Percentiles rank a stretch among this genome's conserved stretches.
These are phyloP conservation scores for Acanthamoeba lenticulata DNA, from an alignment of 208 protist genomes.

Conservation along the genomic window DNA sequence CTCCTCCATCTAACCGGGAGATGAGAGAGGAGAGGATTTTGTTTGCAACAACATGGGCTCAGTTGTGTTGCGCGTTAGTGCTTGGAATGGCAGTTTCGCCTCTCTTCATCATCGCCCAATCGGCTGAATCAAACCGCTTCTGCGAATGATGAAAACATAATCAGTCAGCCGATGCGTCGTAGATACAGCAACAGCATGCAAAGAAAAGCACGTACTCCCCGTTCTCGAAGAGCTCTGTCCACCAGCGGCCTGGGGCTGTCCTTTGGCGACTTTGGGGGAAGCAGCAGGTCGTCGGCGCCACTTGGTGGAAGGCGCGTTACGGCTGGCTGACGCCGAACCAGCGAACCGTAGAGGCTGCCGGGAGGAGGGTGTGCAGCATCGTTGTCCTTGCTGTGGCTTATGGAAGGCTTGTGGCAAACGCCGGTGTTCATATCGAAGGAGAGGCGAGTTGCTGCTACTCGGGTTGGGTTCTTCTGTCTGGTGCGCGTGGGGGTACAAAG, in stretches of 20 bases:
- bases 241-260: neutral
- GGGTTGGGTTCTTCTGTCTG: no score
- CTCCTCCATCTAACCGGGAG: neutral
- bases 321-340: neutral
- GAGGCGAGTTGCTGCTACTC: no score
- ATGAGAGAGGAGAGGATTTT: neutral
- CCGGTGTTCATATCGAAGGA: no score
- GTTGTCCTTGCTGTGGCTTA: neutral
- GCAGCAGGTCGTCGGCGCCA: neutral
- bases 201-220: slow-evolving; percentile 1
- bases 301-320: neutral
- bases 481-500: no score
- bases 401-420: neutral
- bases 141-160: neutral
- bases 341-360: slow-evolving; percentile 4
- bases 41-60: neutral
- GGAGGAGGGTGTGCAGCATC: neutral
- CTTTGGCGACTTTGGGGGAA: no score
- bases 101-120: slow-evolving; percentile 26
- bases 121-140: slow-evolving; percentile 36
- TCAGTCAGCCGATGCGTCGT: neutral
- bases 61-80: neutral
- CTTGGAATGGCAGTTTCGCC: neutral
- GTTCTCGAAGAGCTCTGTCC: slow-evolving; percentile 17
- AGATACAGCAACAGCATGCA: no score